Conservation (phyloP, 805 yeast genomes). For the Cyberlindnera americana region DNA sequence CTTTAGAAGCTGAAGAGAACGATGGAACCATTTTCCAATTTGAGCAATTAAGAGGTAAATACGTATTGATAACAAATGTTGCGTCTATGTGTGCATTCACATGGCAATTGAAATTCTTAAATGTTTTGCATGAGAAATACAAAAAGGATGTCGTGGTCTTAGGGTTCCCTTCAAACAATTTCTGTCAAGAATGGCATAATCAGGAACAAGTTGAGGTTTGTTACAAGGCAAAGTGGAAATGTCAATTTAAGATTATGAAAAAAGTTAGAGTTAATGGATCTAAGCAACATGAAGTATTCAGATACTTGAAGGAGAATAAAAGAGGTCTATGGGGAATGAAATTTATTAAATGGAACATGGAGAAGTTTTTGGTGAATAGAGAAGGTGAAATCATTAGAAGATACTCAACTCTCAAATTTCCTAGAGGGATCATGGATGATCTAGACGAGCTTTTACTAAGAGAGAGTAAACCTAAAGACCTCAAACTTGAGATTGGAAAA, state of each 20-base stretch:
- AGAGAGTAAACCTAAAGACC: neutral
- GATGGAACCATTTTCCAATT: slow-evolving; percentile 58
- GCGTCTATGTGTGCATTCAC: slow-evolving; percentile 83
- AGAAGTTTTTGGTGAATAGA: slow-evolving; percentile 57
- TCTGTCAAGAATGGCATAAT: slow-evolving; percentile 68
- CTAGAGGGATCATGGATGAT: slow-evolving; percentile 6
- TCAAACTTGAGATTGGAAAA: no score
- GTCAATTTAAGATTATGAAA: slow-evolving; percentile 71
- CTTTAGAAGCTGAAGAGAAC: slow-evolving; percentile 57
- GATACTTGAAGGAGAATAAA: slow-evolving; percentile 63
- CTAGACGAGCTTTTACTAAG: slow-evolving; percentile 4
- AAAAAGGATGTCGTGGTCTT: slow-evolving; percentile 63
- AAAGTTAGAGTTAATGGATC: slow-evolving; percentile 80
- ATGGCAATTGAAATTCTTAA: slow-evolving; percentile 72
- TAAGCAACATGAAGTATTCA: slow-evolving; percentile 63
- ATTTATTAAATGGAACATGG: slow-evolving; percentile 71
- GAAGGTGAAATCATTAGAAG: slow-evolving; percentile 57
- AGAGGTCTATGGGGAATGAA: slow-evolving; percentile 54
- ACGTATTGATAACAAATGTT: slow-evolving; percentile 78
- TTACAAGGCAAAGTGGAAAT: slow-evolving; percentile 72
- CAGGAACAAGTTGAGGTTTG: slow-evolving; percentile 66
- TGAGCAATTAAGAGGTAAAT: slow-evolving; percentile 65
- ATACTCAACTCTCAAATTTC: slow-evolving; percentile 32
- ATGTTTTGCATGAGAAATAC: slow-evolving; percentile 63
- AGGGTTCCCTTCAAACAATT: slow-evolving; percentile 92